These are phyloP conservation scores for Ceratobasidium sp. DNA, from an alignment of 1,284 basidiomycete genomes.

Conservation along the genomic window DNA sequence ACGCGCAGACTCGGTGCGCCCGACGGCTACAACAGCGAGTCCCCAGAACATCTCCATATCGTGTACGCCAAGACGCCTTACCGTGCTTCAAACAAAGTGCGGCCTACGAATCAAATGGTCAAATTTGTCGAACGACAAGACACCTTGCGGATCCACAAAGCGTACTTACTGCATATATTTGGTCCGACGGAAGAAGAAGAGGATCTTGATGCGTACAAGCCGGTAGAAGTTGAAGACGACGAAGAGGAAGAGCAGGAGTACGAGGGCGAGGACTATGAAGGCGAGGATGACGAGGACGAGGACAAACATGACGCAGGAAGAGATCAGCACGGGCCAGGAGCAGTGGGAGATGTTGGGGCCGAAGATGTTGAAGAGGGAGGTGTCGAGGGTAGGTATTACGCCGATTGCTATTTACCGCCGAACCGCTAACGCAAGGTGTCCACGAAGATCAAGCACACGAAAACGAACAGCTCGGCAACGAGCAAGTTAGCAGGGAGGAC, in stretches of 20 bases:
- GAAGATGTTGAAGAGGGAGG: background rate
- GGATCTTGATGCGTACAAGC: background rate
- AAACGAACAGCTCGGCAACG: background rate
- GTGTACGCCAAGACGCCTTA: slow-evolving; percentile 41
- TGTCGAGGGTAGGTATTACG: background rate
- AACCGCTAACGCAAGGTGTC: no score
- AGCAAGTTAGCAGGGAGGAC: background rate
- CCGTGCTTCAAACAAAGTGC: slow-evolving; percentile 27
- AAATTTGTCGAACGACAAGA: no score
- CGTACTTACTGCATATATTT: background rate
- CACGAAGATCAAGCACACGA: no score
- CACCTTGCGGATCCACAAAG: no score
- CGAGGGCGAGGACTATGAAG: no score
- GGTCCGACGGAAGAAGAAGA: background rate
- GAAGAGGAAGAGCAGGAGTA: background rate
- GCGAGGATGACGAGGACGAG: background rate
- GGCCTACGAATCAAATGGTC: slow-evolving; percentile 32
- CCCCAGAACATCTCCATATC: slow-evolving; percentile 48
- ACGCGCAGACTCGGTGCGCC: slow-evolving; percentile 39
- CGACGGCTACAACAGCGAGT: slow-evolving; percentile 46
- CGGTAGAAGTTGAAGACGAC: background rate
- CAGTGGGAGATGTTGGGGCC: background rate
- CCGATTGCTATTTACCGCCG: no score
- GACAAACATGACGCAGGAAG: background rate
- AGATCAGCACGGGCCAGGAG: no score